Evolutionary conservation across 768 basidiomycete genomes (phyloP), one percentile per base, ranked within the genome.

Genomic region (Porphyrellus cyaneotinctus): DNA sequence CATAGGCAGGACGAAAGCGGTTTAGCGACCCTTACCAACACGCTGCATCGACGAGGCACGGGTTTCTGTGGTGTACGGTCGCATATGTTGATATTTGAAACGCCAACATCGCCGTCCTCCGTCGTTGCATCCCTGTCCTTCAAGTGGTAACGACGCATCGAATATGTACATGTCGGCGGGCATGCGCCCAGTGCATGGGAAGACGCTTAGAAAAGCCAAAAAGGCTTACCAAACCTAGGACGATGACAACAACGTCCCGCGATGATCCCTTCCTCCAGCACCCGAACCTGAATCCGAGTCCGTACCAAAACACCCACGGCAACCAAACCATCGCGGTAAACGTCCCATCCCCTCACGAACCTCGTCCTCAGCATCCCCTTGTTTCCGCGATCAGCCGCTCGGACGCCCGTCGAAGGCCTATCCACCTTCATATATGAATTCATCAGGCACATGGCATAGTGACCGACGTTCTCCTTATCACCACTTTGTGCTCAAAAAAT

Each of bases 31-130:
- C 62, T n/a, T 63, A 36, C 46, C 38, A 42, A 57, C 62, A 64
- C 42, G 62, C 51, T 48, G 60, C 47, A 65, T 56, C 57, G 63
- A 62, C 63, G 63, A 62, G 63, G 63, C 61, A 38, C 28, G 47
- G 23, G 24, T 31, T 30, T 20, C 43, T 18, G 30, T n/a, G 42
- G 39, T 7, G 17, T 7, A 8, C 15, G 15, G 35, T n/a, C 35
- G 35, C 35, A 15, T 28, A 28, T 28, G 26, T 28, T 9, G 26
- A 28, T 33, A 14, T 33, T 33, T 33, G 32, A 33, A 33, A 33
- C 32, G 12, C 13, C 13, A 12, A 33, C 26, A 28, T 28, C 26
- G 26, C 26, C 26, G 26, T 28, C 33, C 33, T 35, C 15, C 33
- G 15, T 15, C 33, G 33, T 35, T 14, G 33, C 15, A 15, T 14